Evolutionary conservation across 108 stramenopile genomes (phyloP), one percentile per base, ranked within the genome.

Genomic region (Nitzschia putrida): DNA sequence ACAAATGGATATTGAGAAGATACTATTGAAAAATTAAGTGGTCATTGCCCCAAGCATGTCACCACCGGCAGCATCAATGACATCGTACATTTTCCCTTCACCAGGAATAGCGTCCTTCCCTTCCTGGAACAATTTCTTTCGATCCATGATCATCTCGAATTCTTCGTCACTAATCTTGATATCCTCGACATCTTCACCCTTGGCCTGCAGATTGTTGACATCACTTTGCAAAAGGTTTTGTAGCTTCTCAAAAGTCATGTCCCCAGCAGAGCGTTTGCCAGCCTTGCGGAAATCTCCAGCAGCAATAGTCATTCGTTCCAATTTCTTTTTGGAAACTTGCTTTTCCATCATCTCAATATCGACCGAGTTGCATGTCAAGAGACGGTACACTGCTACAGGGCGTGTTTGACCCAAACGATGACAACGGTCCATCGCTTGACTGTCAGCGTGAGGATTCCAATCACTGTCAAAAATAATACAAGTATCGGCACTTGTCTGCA

Each of bases 311-410:
- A 98, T 94, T 22, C 98, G 91, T 63, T 96, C 98, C 49, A 98
- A 80, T 78, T 96, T 96, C 85, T 95, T 96, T 64, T 96, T 96
- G 21, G 91, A 94, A 20, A 97, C 85, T 74, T 92, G 91, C 68
- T 91, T 91, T 79, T 96, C 96, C 95, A 99, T 98, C 97, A 99
- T 99, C 16, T 92, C 94, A 61, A 98, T 96, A 72, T 99, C 99
- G 29, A 97, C 96, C 21, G 94, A 96, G 57, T 95, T 95, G 18
- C 79, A 73, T 16, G 99, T 98, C 52, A 99, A 65, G 11, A 99
- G 79, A 21, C 99, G 85, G 73, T 98, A 99, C 11, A 99, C 96
- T 16, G 95, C 92, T 26, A 98, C 98, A 3, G 94, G 92, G 24
- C 86, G 78, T 26, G 80, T 88, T 72, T 98, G 97, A 0, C 97